Conservation (phyloP, 2,329 filamentous ascomycete genomes). For the Diaporthe australafricana region DNA sequence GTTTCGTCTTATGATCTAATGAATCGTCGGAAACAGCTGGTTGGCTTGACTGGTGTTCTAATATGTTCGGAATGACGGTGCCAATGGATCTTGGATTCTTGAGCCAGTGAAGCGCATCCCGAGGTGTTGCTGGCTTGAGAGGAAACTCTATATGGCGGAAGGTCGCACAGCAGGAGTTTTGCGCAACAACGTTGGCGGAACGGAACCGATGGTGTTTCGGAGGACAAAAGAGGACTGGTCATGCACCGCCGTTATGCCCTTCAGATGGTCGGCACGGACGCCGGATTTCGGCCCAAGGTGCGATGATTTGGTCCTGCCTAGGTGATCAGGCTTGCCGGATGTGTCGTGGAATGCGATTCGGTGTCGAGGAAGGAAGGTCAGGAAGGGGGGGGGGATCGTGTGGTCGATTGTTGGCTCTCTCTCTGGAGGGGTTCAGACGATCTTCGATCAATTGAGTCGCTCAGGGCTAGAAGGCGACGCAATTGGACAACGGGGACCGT, state of each 20-base stretch:
- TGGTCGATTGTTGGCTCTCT: background rate
- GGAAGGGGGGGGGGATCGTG: slow-evolving; percentile 1
- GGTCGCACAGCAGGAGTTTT: slow-evolving; percentile 33
- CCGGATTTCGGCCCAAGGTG: slow-evolving; percentile 10
- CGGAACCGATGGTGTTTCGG: slow-evolving; percentile 27
- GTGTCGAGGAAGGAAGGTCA: background rate
- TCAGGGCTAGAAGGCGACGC: background rate
- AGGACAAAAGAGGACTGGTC: slow-evolving; percentile 2
- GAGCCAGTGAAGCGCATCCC: slow-evolving; percentile 25
- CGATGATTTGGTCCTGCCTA: background rate
- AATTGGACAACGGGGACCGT: slow-evolving; percentile 13
- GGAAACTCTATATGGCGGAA: slow-evolving; percentile 20
- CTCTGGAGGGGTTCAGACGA: slow-evolving; percentile 16
- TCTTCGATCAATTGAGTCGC: slow-evolving; percentile 3
- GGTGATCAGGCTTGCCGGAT: slow-evolving; percentile 1
- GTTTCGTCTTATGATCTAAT: slow-evolving; percentile 14
- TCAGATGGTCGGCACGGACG: slow-evolving; percentile 14
- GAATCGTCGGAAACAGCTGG: background rate
- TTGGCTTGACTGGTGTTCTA: background rate
- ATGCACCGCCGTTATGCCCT: slow-evolving; percentile 4
- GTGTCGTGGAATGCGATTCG: slow-evolving; percentile 28
- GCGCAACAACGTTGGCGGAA: slow-evolving; percentile 23
- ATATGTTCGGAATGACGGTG: background rate
- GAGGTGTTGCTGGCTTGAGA: slow-evolving; percentile 1
- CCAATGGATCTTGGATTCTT: background rate